Conservation (phyloP, 169 alveolate genomes). For the Plasmodium gallinaceum region DNA sequence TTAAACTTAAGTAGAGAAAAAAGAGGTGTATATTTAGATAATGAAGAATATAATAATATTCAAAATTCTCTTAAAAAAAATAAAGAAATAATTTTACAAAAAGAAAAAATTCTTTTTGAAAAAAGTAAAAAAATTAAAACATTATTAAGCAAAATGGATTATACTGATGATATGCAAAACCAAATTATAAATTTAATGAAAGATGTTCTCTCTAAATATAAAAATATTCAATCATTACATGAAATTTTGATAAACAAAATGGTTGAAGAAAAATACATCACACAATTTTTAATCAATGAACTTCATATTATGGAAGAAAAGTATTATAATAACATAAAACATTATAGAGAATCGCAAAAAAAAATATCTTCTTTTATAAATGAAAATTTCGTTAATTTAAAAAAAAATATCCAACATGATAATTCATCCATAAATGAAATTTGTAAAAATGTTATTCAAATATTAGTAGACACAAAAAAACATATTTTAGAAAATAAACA, state of each 20-base stretch:
- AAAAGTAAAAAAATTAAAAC: constrained; percentile 69
- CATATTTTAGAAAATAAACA: background rate
- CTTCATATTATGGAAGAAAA: constrained; percentile 14
- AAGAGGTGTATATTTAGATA: constrained; percentile 80
- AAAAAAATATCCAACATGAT: background rate
- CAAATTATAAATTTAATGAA: constrained; percentile 22
- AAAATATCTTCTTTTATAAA: background rate
- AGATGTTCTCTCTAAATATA: constrained; percentile 31
- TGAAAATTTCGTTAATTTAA: constrained; percentile 7
- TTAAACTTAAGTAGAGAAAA: constrained; percentile 80
- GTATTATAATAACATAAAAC: constrained; percentile 2
- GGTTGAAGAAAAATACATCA: constrained; percentile 46
- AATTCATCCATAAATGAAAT: background rate
- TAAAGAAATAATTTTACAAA: constrained; percentile 57
- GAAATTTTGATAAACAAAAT: constrained; percentile 36
- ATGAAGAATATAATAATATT: constrained; percentile 67
- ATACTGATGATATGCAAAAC: constrained; percentile 67
- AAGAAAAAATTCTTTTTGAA: constrained; percentile 51
- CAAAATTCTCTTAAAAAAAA: constrained; percentile 56
- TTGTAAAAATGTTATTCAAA: background rate
- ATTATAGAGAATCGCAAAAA: constrained; percentile 9
- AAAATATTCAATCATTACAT: constrained; percentile 45
- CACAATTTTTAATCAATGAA: constrained; percentile 12
- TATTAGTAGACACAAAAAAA: constrained; percentile 35
- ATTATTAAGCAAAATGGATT: constrained; percentile 47